A percentile compares a stretch with the other conserved stretches of the same genome.
Evolutionary conservation across 139 green algal genomes (phyloP).

Genomic region (Micractinium conductrix): DNA sequence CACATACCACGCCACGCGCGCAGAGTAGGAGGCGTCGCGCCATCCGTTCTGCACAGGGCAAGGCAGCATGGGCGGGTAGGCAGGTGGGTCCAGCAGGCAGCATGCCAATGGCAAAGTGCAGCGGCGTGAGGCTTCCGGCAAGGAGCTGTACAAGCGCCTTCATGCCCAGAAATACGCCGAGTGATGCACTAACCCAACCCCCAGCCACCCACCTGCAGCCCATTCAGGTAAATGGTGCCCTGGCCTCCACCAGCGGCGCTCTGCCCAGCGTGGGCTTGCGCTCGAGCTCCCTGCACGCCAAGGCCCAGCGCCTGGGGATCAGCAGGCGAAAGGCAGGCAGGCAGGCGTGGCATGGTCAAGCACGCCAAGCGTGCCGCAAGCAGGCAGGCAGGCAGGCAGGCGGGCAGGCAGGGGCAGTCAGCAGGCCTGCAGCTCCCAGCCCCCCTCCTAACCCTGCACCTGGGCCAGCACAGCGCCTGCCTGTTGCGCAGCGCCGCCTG

Average conservation of each 20-base stretch:
- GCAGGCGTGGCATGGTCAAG: too few relatives aligned
- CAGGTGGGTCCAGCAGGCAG: neutral
- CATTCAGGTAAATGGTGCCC: neutral
- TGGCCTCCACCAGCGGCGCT: neutral
- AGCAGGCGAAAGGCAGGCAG: neutral
- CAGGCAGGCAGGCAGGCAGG: too few relatives aligned
- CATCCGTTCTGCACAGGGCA: conserved; percentile 5
- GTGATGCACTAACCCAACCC: neutral
- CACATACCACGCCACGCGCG: conserved; percentile 3
- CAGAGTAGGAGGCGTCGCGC: conserved; percentile 6
- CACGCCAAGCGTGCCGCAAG: neutral
- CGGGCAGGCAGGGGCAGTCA: too few relatives aligned
- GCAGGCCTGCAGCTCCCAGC: too few relatives aligned
- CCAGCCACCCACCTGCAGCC: neutral
- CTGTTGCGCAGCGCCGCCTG: neutral
- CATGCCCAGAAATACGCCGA: too few relatives aligned
- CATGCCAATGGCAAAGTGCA: too few relatives aligned
- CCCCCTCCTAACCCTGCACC: neutral
- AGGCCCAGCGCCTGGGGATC: neutral
- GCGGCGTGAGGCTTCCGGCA: too few relatives aligned
- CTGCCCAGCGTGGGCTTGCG: neutral
- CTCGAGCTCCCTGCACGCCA: neutral
- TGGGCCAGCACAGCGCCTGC: neutral
- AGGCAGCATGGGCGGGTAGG: neutral
- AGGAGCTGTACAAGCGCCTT: too few relatives aligned